These are phyloP conservation scores for Plasmopara viticola DNA, from an alignment of 352 stramenopile species.

Conservation along the genomic window DNA sequence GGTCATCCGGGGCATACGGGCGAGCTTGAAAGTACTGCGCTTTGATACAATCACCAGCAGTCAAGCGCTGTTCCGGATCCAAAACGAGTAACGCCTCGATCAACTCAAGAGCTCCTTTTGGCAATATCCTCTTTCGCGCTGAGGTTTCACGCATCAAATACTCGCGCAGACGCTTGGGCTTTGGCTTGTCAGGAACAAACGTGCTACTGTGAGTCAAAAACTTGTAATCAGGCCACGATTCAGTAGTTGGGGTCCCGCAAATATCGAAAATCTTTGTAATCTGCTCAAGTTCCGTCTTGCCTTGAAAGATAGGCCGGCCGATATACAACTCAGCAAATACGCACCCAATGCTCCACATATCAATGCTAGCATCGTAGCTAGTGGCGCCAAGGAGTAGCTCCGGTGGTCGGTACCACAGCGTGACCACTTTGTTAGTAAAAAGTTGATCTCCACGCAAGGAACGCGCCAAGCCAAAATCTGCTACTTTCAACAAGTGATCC, in stretches of 20 bases:
- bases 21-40: constrained; percentile 91
- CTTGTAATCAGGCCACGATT: constrained; percentile 84
- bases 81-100: constrained; percentile 92
- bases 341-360: constrained; percentile 94
- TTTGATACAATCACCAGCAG: constrained; percentile 87
- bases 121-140: constrained; percentile 69
- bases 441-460: constrained; percentile 80
- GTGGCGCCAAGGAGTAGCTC: constrained; percentile 92
- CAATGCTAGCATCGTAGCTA: constrained; percentile 89
- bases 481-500: constrained; percentile 77
- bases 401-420: constrained; percentile 91
- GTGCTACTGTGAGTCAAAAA: constrained; percentile 76
- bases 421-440: constrained; percentile 96
- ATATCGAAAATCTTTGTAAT: constrained; percentile 87
- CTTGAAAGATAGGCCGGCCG: constrained; percentile 79
- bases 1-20: constrained; percentile 56
- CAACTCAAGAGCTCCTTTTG: constrained; percentile 86
- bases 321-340: constrained; percentile 86
- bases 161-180: constrained; percentile 54
- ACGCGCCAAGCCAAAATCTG: constrained; percentile 81
- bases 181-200: constrained; percentile 77
- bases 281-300: constrained; percentile 84
- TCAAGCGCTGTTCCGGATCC: constrained; percentile 92
- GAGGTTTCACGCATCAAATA: constrained; percentile 73
- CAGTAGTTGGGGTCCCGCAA: constrained; percentile 74